Conservation (phyloP, 495 filamentous ascomycete species). For the Bathelium albidoporum region DNA sequence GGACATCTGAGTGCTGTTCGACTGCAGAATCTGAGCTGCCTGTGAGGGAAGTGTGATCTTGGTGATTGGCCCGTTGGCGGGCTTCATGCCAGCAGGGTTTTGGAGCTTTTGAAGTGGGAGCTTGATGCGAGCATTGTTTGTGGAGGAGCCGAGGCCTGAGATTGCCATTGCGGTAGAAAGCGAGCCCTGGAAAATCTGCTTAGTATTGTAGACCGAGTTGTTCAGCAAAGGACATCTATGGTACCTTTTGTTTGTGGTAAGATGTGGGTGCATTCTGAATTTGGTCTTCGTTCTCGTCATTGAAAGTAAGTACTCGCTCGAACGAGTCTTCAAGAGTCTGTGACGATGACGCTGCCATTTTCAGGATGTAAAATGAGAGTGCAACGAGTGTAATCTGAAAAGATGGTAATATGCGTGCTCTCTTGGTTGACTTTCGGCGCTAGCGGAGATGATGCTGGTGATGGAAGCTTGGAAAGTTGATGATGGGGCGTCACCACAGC, state of each 20-base stretch:
- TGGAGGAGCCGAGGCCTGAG: conserved; percentile 24
- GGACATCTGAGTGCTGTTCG: conserved; percentile 18
- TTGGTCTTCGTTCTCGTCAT: conserved; percentile 32
- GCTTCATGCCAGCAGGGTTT: conserved; percentile 19
- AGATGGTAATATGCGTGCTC: neutral
- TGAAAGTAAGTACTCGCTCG: conserved; percentile 24
- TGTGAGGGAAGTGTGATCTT: conserved; percentile 58
- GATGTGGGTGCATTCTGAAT: conserved; percentile 14
- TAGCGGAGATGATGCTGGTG: neutral
- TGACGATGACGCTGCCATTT: conserved; percentile 3
- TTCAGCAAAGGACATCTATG: neutral
- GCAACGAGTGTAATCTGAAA: neutral
- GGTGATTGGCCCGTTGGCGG: conserved; percentile 40
- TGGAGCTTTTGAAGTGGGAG: conserved; percentile 33
- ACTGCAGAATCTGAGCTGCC: conserved; percentile 46
- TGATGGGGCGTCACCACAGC: neutral
- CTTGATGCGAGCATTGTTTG: conserved; percentile 30
- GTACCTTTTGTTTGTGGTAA: conserved; percentile 32
- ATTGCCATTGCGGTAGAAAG: conserved; percentile 28
- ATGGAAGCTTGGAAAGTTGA: neutral
- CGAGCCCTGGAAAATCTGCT: conserved; percentile 22
- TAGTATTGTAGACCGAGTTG: neutral
- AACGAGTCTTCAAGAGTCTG: conserved; percentile 31
- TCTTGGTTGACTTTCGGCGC: neutral
- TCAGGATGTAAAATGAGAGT: neutral